These are phyloP conservation scores for Suillus brevipes DNA, from an alignment of 768 basidiomycete species.

Conservation along the genomic window DNA sequence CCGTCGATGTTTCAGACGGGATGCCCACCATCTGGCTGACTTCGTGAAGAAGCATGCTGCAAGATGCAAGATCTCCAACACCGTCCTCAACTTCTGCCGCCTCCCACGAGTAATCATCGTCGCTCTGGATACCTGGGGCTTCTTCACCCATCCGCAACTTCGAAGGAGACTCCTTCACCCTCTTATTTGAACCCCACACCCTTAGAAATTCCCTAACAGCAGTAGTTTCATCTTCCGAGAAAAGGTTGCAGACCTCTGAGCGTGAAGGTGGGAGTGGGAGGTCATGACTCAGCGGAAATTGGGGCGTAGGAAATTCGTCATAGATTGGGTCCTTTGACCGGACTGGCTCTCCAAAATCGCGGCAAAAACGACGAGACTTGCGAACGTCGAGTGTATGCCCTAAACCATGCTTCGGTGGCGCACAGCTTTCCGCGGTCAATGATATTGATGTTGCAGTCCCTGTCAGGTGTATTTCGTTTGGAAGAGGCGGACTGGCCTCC, in stretches of 20 bases:
- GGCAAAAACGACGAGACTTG: conserved; percentile 14
- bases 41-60: conserved; percentile 32
- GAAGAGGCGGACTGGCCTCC: neutral
- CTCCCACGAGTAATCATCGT: conserved; percentile 21
- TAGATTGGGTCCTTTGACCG: neutral
- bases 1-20: neutral
- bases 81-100: conserved; percentile 8
- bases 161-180: conserved; percentile 14
- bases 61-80: conserved; percentile 19
- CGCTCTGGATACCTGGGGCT: neutral
- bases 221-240: conserved; percentile 17
- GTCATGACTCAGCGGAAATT: neutral
- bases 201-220: conserved; percentile 19
- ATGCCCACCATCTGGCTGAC: conserved; percentile 34
- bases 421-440: neutral
- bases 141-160: conserved; percentile 7
- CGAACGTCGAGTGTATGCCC: neutral
- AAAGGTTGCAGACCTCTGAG: neutral
- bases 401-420: neutral
- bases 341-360: conserved; percentile 8
- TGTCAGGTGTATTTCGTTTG: neutral
- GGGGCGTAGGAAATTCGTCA: neutral
- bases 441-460: neutral
- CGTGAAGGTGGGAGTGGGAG: conserved; percentile 7
- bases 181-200: conserved; percentile 14